These are phyloP conservation scores for Didymella lethalis DNA, from an alignment of 2,329 filamentous ascomycete species.

Conservation along the genomic window DNA sequence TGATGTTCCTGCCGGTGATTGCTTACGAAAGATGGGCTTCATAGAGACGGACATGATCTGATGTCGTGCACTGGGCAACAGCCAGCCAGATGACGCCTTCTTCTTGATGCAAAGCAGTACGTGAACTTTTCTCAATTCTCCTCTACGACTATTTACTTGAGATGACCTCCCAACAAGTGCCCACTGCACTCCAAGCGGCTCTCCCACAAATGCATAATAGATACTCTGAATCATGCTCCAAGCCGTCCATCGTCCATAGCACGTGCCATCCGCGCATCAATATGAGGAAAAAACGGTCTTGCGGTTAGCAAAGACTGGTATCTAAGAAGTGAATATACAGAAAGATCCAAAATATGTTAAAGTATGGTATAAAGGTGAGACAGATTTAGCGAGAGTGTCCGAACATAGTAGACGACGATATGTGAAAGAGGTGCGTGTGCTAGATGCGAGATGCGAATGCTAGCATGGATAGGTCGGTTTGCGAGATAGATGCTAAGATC, in stretches of 20 bases:
- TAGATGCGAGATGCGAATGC: constrained; percentile 26
- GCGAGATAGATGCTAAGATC: constrained; percentile 17
- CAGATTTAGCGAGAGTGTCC: constrained; percentile 47
- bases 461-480: constrained; percentile 29
- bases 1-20: too few species aligned
- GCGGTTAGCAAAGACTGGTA: constrained; percentile 50
- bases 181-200: constrained; percentile 20
- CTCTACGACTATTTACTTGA: constrained; percentile 43
- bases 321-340: constrained; percentile 52
- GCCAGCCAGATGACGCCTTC: neutral
- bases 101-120: neutral
- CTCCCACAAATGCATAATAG: constrained; percentile 35
- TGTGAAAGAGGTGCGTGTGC: constrained; percentile 25
- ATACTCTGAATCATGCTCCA: constrained; percentile 31
- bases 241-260: constrained; percentile 25
- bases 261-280: constrained; percentile 28
- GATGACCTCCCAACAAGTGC: constrained; percentile 43
- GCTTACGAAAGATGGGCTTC: too few species aligned
- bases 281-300: constrained; percentile 47
- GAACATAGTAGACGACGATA: constrained; percentile 36
- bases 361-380: constrained; percentile 42
- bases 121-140: constrained; percentile 41
- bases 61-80: neutral
- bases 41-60: neutral
- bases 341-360: constrained; percentile 37